These are phyloP conservation scores for Monosporozyma servazzii DNA, from an alignment of 805 yeast species.

Conservation along the genomic window DNA sequence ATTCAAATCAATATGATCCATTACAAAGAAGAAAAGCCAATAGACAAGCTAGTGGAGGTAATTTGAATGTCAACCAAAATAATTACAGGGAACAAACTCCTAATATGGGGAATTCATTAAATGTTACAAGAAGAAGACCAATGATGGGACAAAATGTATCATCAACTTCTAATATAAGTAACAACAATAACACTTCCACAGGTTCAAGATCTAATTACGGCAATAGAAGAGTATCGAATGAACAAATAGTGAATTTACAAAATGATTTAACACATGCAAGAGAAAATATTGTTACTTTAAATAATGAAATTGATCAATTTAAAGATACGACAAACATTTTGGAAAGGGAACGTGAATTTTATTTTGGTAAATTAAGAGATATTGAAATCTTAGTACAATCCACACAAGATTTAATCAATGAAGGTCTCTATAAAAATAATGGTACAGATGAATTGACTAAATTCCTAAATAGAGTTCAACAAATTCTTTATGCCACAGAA, in stretches of 20 bases:
- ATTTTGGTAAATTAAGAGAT: conserved; percentile 80
- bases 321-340: conserved; percentile 53
- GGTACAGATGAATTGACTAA: conserved; percentile 30
- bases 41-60: conserved; percentile 14
- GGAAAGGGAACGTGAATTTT: conserved; percentile 80
- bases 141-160: conserved; percentile 3
- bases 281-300: conserved; percentile 28
- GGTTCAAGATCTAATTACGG: conserved; percentile 20
- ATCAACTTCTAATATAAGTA: background rate
- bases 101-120: conserved; percentile 4
- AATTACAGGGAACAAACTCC: conserved; percentile 3
- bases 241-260: conserved; percentile 27
- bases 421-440: conserved; percentile 29
- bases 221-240: conserved; percentile 19
- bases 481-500: conserved; percentile 68
- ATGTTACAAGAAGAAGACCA: conserved; percentile 20
- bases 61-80: background rate
- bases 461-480: conserved; percentile 55
- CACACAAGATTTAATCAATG: conserved; percentile 43
- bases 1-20: conserved; percentile 66
- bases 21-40: conserved; percentile 40
- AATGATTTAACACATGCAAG: conserved; percentile 42
- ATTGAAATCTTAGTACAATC: conserved; percentile 75
- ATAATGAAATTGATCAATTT: conserved; percentile 46
- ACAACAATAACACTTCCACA: background rate